Conservation (phyloP, 169 alveolate genomes). For the Plasmodium cynomolgi region DNA sequence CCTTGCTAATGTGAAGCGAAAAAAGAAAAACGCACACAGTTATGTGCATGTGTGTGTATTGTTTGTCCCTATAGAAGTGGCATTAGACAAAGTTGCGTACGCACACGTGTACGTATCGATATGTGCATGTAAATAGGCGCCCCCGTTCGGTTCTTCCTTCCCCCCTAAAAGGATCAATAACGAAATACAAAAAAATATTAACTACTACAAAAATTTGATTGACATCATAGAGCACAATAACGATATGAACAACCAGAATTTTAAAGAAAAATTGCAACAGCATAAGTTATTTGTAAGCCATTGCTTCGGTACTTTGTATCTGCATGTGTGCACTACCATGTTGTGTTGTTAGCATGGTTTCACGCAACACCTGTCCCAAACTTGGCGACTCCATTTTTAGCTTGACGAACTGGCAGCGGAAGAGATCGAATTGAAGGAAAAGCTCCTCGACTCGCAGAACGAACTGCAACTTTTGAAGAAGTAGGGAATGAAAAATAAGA, state of each 20-base stretch:
- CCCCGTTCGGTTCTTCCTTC: not conserved
- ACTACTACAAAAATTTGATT: conserved; percentile 47
- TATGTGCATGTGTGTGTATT: not conserved
- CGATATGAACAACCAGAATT: conserved; percentile 38
- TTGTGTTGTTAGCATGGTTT: not conserved
- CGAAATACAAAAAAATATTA: conserved; percentile 49
- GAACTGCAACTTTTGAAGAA: conserved; percentile 34
- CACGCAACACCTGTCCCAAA: not conserved
- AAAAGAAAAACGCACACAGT: not conserved
- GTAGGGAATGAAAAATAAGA: conserved; percentile 10
- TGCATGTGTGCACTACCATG: not conserved
- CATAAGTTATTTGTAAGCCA: conserved; percentile 8
- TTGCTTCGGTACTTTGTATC: not conserved
- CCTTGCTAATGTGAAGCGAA: conserved; percentile 35
- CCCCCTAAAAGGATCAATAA: conserved; percentile 25
- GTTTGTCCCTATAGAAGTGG: not conserved
- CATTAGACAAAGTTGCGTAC: not conserved
- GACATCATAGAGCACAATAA: conserved; percentile 68
- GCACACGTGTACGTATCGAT: not conserved
- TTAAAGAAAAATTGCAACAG: conserved; percentile 12
- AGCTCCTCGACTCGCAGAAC: conserved; percentile 15
- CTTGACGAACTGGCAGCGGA: conserved; percentile 25
- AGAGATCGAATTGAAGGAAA: conserved; percentile 40
- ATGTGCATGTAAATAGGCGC: not conserved
- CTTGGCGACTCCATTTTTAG: not conserved